Percentiles rank a stretch among this genome's conserved stretches.
Evolutionary conservation across 139 green algal species (phyloP).

Genomic region (Chlorella sp.): DNA sequence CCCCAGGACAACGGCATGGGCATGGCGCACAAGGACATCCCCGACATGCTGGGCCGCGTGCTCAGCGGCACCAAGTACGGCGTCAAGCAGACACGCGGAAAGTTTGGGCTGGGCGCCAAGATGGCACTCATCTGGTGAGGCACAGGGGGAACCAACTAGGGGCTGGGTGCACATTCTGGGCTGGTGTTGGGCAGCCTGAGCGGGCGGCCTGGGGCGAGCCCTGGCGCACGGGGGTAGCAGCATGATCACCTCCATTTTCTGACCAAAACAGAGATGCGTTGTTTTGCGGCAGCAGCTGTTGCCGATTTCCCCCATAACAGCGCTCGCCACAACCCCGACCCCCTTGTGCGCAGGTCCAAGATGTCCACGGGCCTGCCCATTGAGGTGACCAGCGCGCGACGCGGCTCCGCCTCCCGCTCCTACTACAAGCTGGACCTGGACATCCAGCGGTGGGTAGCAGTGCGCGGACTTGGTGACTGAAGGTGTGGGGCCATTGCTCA

Average conservation of each 20-base stretch:
- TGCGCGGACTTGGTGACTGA: no score
- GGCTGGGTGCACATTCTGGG: no score
- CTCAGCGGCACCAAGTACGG: constrained; percentile 97
- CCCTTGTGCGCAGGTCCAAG: constrained; percentile 63
- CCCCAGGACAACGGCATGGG: constrained; percentile 94
- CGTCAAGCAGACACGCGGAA: constrained; percentile 94
- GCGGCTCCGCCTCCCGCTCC: constrained; percentile 60
- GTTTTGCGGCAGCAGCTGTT: no score
- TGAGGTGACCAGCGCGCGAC: constrained; percentile 75
- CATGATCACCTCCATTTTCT: no score
- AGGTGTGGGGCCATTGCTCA: no score
- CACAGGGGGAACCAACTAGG: no score
- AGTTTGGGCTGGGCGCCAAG: constrained; percentile 98
- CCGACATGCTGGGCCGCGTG: constrained; percentile 94
- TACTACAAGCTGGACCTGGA: constrained; percentile 97
- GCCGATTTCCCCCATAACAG: no score
- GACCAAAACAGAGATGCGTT: no score
- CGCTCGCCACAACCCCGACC: no score
- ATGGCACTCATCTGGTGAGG: constrained; percentile 96
- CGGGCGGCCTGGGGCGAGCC: no score
- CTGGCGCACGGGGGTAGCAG: no score
- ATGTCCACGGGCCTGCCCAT: constrained; percentile 97
- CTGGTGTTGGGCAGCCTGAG: no score
- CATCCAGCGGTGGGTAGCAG: constrained; percentile 78
- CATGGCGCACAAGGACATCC: constrained; percentile 96